Evolutionary conservation across 768 basidiomycete genomes (phyloP), one percentile per base, ranked within the genome.

Genomic region (Boletus reticuloceps): DNA sequence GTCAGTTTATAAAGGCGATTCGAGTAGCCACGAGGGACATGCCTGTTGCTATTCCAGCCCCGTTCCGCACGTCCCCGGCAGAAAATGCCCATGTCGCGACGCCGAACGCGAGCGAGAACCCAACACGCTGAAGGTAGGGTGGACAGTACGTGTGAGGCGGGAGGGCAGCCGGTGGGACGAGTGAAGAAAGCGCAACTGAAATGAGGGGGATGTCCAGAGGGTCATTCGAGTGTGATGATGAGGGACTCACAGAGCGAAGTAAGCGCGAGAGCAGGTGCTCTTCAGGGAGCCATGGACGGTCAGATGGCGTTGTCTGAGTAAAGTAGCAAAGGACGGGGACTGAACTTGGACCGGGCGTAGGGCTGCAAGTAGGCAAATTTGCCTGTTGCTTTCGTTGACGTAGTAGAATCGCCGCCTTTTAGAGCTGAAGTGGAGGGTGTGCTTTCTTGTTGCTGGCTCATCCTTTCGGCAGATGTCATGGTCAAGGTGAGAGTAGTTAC

Each of bases 61-160:
- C 79, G 51, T 81, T 79, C 29, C 72, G 64, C 31, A 55, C 55
- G 40, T 79, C 78, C 3, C 77, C 78, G 7, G 67, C 25, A 6
- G 66, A 51, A 37, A 79, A 55, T 2, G 78, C 72, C 60, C 78
- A 79, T 1, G 77, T 77, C 2, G 77, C 73, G 1, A 79, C 78
- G 0, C 71, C 73, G 43, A 81, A 77, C 16, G 75, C 69, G 8
- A 75, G 58, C 12, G 74, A 70, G 56, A 81, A 81, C 3, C 77
- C 78, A 4, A 77, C 62, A 3, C 78, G 72, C 10, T 75, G 68
- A 22, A 77, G 65, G 55, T 79, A 72, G 3, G 75, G 78, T 0
- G 77, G 77, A n/a, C 74, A 68, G 55, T 66, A 67, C 0, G 65
- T 59, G 8, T 54, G 63, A 12, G 64, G 60, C 16, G 58, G 61